A percentile compares a stretch with the other conserved stretches of the same genome.
phyloP scores from a whole-genome alignment of 108 stramenopile species.

The Hondaea fermentalgiana region DNA sequence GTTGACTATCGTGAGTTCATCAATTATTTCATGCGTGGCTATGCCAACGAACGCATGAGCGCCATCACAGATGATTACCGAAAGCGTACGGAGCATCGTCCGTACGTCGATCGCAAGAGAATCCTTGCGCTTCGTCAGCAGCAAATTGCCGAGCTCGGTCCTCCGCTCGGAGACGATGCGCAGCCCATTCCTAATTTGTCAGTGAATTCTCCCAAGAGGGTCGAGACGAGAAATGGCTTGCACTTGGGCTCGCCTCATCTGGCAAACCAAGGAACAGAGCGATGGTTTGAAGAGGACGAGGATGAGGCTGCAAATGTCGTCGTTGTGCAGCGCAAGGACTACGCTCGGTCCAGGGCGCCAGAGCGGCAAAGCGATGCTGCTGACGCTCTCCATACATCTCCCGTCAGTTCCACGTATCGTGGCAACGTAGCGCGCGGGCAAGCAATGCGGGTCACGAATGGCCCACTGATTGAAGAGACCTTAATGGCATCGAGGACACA shows the following conservation, averaged over 20 bases:
- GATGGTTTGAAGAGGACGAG: not conserved
- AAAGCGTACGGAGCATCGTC: not conserved
- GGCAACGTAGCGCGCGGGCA: not conserved
- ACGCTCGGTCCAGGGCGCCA: not conserved
- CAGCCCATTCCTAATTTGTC: too few species aligned
- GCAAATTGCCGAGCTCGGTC: not conserved
- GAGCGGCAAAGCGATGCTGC: not conserved
- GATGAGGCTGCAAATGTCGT: not conserved
- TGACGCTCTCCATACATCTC: not conserved
- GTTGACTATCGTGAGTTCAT: slow-evolving; percentile 9
- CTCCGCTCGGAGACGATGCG: not conserved
- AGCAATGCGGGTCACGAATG: not conserved
- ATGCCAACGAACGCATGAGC: not conserved
- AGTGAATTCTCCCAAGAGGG: too few species aligned
- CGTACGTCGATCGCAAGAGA: not conserved
- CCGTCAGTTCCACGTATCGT: not conserved
- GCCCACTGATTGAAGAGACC: too few species aligned
- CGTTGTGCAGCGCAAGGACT: not conserved
- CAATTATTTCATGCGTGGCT: not conserved
- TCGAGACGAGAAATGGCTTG: too few species aligned
- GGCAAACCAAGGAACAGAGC: too few species aligned
- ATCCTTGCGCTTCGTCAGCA: not conserved
- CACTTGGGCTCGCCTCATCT: too few species aligned
- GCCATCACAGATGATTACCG: not conserved
- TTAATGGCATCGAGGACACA: not conserved